A percentile compares a stretch with the other conserved stretches of the same genome.
phyloP scores from a whole-genome alignment of 164 flowering plant genomes.

The Sextonia rubra region DNA sequence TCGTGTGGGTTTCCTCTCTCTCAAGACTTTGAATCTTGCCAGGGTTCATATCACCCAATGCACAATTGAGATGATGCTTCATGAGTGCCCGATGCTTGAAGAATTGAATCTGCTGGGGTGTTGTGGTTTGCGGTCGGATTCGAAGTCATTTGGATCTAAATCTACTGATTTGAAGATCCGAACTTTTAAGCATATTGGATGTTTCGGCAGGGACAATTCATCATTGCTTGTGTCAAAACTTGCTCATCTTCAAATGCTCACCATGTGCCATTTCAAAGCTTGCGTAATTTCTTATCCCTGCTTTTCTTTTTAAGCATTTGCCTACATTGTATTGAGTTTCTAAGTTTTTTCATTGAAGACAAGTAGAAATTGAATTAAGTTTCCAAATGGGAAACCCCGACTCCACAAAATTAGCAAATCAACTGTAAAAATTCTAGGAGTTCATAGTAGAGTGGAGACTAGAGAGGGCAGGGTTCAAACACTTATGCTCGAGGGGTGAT shows the following conservation, averaged over 20 bases:
- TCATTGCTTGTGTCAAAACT: not conserved
- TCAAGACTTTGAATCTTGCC: not conserved
- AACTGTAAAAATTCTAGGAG: too few relatives aligned
- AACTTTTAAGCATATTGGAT: not conserved
- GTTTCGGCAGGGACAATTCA: not conserved
- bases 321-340: not conserved
- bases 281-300: not conserved
- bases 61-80: not conserved
- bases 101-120: slow-evolving; percentile 2
- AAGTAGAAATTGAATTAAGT: too few relatives aligned
- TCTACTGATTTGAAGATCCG: not conserved
- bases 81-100: not conserved
- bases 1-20: not conserved
- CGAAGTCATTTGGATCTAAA: not conserved
- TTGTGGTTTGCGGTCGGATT: not conserved
- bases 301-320: not conserved
- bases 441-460: not conserved
- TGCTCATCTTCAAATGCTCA: slow-evolving; percentile 4
- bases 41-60: not conserved
- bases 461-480: not conserved
- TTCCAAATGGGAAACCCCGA: too few relatives aligned
- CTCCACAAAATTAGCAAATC: too few relatives aligned
- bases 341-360: too few relatives aligned
- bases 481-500: too few relatives aligned
- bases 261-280: not conserved